Evolutionary conservation across 345 rosid species (phyloP).

Genomic region (Eucalyptus microcorys): DNA sequence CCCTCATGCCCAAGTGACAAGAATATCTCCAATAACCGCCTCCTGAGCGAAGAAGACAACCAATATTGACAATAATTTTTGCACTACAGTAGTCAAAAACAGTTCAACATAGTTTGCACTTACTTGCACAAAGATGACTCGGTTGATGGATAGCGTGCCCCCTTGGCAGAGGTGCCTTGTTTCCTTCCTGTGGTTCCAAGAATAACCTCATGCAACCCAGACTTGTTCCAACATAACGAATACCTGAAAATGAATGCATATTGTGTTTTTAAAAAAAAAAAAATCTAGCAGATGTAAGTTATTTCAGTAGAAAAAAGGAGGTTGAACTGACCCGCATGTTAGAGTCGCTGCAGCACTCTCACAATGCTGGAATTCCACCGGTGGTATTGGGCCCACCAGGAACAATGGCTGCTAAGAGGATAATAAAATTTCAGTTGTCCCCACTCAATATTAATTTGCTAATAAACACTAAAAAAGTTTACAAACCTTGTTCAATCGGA

Average conservation of each 20-base stretch:
- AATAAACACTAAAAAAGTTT: neutral
- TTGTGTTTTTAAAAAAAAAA: too few relatives aligned
- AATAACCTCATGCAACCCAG: constrained; percentile 81
- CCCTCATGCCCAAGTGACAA: constrained; percentile 15
- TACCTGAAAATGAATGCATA: constrained; percentile 33
- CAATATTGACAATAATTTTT: neutral
- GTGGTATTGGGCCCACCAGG: constrained; percentile 55
- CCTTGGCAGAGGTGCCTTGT: constrained; percentile 91
- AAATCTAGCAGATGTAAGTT: neutral
- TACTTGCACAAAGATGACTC: constrained; percentile 88
- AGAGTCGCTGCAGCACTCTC: constrained; percentile 67
- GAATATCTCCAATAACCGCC: constrained; percentile 48
- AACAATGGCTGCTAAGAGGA: constrained; percentile 52
- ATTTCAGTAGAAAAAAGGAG: neutral
- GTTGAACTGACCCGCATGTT: constrained; percentile 70
- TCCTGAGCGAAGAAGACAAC: constrained; percentile 11
- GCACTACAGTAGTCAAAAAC: neutral
- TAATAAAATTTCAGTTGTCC: neutral
- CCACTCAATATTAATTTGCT: neutral
- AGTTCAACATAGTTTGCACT: neutral
- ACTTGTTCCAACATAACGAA: constrained; percentile 83
- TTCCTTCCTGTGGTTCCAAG: constrained; percentile 95
- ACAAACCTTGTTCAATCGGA: constrained; percentile 51
- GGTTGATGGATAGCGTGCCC: constrained; percentile 68
- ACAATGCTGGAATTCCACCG: constrained; percentile 75